These are phyloP conservation scores for Cryptomeria japonica DNA, from an alignment of 75 land plant species.

Conservation along the genomic window DNA sequence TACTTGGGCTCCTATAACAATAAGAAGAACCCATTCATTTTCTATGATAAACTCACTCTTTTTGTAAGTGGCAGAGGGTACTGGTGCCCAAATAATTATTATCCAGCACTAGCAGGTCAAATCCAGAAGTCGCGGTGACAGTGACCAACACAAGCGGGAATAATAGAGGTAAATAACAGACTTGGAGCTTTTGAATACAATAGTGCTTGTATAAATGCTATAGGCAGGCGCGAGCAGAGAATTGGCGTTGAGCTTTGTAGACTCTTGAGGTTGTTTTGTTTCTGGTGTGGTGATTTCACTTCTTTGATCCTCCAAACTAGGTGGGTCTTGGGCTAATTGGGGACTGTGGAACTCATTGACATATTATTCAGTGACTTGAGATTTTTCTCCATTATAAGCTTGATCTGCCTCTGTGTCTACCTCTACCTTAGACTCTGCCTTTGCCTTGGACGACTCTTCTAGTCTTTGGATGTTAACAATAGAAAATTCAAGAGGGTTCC, in stretches of 20 bases:
- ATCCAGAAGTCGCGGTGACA: not conserved
- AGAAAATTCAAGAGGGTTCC: not conserved
- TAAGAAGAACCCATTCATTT: not conserved
- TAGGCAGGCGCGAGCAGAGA: not conserved
- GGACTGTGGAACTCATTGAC: not conserved
- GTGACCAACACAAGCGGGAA: not conserved
- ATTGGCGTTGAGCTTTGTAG: not conserved
- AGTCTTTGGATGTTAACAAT: not conserved
- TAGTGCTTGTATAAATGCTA: not conserved
- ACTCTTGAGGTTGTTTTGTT: not conserved
- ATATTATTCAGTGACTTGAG: not conserved
- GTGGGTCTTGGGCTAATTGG: not conserved
- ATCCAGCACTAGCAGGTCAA: not conserved
- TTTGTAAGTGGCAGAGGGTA: not conserved
- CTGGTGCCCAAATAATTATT: not conserved
- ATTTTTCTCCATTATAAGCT: not conserved
- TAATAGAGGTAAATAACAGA: not conserved
- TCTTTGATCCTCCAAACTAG: no score
- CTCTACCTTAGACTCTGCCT: no score
- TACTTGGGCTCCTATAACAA: conserved; percentile 25
- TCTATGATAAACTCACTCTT: not conserved
- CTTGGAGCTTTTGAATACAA: not conserved
- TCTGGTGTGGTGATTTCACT: not conserved
- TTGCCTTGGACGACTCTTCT: not conserved
- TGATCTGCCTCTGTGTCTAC: no score